Percentiles rank a stretch among this genome's conserved stretches.
These are phyloP conservation scores for Flaveria brownii DNA, from an alignment of 129 eudicot species.

Conservation along the genomic window DNA sequence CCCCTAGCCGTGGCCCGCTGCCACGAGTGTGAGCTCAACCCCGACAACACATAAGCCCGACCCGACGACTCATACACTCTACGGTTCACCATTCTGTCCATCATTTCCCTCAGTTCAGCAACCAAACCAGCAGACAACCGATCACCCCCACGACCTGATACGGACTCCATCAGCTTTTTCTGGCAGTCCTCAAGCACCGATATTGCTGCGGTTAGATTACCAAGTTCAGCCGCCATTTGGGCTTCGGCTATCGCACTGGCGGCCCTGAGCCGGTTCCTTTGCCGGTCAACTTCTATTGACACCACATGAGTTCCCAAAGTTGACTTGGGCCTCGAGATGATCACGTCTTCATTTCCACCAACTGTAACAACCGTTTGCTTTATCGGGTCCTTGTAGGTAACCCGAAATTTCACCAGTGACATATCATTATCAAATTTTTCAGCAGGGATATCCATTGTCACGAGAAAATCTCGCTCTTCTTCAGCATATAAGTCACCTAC, in stretches of 20 bases:
- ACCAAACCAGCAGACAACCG: slow-evolving; percentile 53
- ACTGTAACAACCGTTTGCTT: slow-evolving; percentile 37
- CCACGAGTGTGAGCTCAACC: slow-evolving; percentile 88
- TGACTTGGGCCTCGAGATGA: slow-evolving; percentile 55
- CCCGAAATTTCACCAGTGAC: slow-evolving; percentile 53
- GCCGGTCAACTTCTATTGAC: slow-evolving; percentile 68
- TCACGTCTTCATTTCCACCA: slow-evolving; percentile 39
- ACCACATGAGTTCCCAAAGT: slow-evolving; percentile 19
- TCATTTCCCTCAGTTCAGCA: slow-evolving; percentile 73
- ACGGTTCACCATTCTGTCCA: slow-evolving; percentile 67
- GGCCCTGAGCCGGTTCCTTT: slow-evolving; percentile 58
- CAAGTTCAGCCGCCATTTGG: slow-evolving; percentile 58
- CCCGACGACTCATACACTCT: slow-evolving; percentile 67
- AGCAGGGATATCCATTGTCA: slow-evolving; percentile 51
- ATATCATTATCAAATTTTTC: slow-evolving; percentile 33
- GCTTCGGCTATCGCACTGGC: slow-evolving; percentile 77
- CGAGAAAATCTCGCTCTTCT: slow-evolving; percentile 79
- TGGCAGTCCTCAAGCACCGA: slow-evolving; percentile 48
- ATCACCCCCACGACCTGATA: slow-evolving; percentile 53
- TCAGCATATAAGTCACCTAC: slow-evolving; percentile 92
- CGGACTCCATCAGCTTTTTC: slow-evolving; percentile 41
- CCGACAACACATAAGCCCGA: slow-evolving; percentile 78
- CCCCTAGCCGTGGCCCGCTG: slow-evolving; percentile 93
- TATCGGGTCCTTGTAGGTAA: slow-evolving; percentile 50
- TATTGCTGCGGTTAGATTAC: slow-evolving; percentile 52